phyloP scores from a whole-genome alignment of 768 basidiomycete genomes.

The Cyathus striatus region DNA sequence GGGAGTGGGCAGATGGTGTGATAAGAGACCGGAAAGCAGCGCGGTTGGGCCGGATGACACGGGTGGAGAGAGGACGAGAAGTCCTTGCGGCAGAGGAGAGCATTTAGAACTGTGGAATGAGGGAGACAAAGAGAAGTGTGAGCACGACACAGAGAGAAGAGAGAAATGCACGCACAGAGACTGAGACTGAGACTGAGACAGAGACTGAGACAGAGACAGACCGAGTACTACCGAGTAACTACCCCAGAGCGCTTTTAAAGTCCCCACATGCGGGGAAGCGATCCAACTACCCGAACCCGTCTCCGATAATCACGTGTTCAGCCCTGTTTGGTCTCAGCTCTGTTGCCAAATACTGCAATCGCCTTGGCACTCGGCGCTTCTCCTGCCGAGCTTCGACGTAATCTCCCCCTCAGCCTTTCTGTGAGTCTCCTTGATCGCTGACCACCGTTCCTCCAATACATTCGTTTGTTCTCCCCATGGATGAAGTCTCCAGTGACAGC shows the following conservation, averaged over 20 bases:
- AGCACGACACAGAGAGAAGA: no score
- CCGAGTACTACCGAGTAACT: no score
- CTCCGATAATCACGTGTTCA: background rate
- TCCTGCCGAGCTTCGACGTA: background rate
- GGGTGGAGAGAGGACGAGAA: conserved; percentile 13
- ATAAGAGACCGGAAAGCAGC: conserved; percentile 16
- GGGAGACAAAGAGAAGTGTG: background rate
- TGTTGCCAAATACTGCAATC: background rate
- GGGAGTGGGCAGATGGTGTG: conserved; percentile 12
- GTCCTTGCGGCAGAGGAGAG: conserved; percentile 16
- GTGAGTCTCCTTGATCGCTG: background rate
- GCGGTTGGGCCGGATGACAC: conserved; percentile 11
- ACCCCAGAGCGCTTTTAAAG: no score
- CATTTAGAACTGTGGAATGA: conserved; percentile 8
- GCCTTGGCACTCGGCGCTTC: background rate
- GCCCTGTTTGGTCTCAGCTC: background rate
- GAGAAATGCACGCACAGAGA: no score
- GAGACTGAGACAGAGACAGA: no score
- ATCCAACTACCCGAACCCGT: background rate
- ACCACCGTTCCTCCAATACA: no score
- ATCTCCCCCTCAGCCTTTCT: background rate
- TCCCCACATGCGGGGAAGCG: background rate
- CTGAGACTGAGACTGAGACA: no score
- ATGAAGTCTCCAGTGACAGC: background rate
- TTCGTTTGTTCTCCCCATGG: no score